Percentiles rank a stretch among this genome's conserved stretches.
Evolutionary conservation across 1,284 basidiomycete genomes (phyloP).

Genomic region (Peniophora sp.): DNA sequence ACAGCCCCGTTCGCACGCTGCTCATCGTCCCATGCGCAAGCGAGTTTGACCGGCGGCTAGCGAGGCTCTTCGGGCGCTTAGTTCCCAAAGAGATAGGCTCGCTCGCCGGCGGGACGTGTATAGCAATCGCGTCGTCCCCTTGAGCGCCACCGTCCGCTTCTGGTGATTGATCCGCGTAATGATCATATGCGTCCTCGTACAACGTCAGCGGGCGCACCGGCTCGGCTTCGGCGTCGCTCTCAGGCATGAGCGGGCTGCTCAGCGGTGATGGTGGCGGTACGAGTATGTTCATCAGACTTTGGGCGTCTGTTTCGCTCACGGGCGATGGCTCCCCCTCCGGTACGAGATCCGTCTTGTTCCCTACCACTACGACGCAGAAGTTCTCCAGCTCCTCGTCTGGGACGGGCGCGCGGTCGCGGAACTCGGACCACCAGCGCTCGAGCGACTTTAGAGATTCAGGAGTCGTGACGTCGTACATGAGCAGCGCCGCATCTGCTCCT

Average conservation of each 20-base stretch:
- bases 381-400: slow-evolving; percentile 51
- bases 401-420: slow-evolving; percentile 57
- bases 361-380: slow-evolving; percentile 70
- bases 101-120: slow-evolving; percentile 18
- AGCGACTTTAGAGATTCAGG: slow-evolving; percentile 52
- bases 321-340: slow-evolving; percentile 9
- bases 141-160: too few species aligned
- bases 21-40: slow-evolving; percentile 44
- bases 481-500: slow-evolving; percentile 72
- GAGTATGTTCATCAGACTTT: slow-evolving; percentile 46
- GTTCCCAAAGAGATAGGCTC: slow-evolving; percentile 22
- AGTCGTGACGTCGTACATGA: slow-evolving; percentile 71
- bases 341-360: slow-evolving; percentile 68
- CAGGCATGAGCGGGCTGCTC: slow-evolving; percentile 9
- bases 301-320: slow-evolving; percentile 30
- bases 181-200: slow-evolving; percentile 12
- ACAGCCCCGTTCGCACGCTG: slow-evolving; percentile 44
- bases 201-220: slow-evolving; percentile 9
- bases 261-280: slow-evolving; percentile 35
- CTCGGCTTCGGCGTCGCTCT: slow-evolving; percentile 6
- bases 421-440: slow-evolving; percentile 72
- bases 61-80: slow-evolving; percentile 6
- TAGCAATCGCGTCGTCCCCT: slow-evolving; percentile 4
- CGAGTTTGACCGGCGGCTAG: slow-evolving; percentile 26
- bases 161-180: neutral